Base-by-base conservation (phyloP, 306 rosid genomes). In the Trifolium subterraneum region DNA sequence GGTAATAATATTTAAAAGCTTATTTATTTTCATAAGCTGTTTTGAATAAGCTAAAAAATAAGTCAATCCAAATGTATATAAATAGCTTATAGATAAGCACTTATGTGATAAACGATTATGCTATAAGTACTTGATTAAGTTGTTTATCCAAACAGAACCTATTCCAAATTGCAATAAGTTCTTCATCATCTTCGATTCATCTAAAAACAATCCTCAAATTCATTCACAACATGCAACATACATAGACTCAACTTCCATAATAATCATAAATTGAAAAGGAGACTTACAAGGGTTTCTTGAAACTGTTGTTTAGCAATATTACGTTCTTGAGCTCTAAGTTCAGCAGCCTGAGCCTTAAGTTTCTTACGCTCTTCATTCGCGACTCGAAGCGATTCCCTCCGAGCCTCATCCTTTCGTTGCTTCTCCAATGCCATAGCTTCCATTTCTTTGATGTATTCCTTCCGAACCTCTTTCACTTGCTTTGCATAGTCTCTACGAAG, bases 401-500 rank as follows among this genome's bases (percentile, higher is more conserved):
- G 82, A 11, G 90, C 93, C 44, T 90, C 97, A 7, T 93, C 95
- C 60, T 87, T 88, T 16, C 84, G 88, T 64, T 82, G 87, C 74
- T 87, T 90, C 66, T 93, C 95, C 4, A 89, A 79, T 29, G 81
- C 76, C 85, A 85, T 79, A 38, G 87, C 77, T 56, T 93, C 96
- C 48, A 89, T 90, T 74, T 90, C 97, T 0, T 27, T 70, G 19
- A 90, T 87, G 75, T 83, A 93, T 15, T 79, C 83, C 88, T 90
- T 93, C 50, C 96, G 87, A 47, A 88, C 70, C 81, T 86, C 88
- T 78, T 82, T 89, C 67, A 93, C 86, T 64, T 90, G 90, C 83
- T 87, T 93, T 31, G 95, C 92, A n/a, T 90, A 90, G 23, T 93
- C 87, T 70, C 90, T 79, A 3, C 97, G 84, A 20, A 93, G 88